Base-by-base conservation (phyloP, 2,329 filamentous ascomycete species). In the Aspergillus tubingensis region DNA sequence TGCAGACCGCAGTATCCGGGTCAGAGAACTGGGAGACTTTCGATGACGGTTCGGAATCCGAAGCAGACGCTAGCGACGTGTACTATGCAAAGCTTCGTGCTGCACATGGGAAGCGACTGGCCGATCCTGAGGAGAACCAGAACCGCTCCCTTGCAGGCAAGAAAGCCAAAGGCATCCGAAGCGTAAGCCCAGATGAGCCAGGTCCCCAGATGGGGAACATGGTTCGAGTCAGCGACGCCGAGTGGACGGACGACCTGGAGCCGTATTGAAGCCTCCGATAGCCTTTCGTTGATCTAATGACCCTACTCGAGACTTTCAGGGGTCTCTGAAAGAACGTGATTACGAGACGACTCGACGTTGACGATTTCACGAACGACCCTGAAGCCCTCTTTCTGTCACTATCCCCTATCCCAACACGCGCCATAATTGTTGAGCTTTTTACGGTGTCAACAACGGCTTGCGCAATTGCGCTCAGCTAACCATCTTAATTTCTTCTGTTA, bases 11-110 rank as follows among this genome's bases (percentile, higher is more conserved):
- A 21, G 83, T 90, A 25, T 92, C 91, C 5, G 91, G 91, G 1
- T 96, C 91, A 3, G 94, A 98, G 77, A 98, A 98, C 75, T 98
- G 94, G 94, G 94, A 98, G 77, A 96, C 93, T 8, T 98, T 95
- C 70, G 93, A 95, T 68, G 91, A 96, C 74, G 87, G 85, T 66
- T 92, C 89, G 0, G 90, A 92, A 69, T 82, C 84, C 0, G 91
- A 94, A 72, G 80, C 81, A 23, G 92, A 96, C 72, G 85, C 85
- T 0, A 88, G 88, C 3, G 91, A 95, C 62, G 83, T 86, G 8
- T 96, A 96, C 76, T 91, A 91, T 71, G 89, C 91, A 65, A 92
- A 91, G 76, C 80, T 93, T 57, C 85, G 89, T 59, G 87, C 88
- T 32, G 83, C 88, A 5, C 85, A 86, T 38, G 83, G 83, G 67